Base-by-base conservation (phyloP, 2,329 filamentous ascomycete genomes). In the Aphanoascus verrucosus region DNA sequence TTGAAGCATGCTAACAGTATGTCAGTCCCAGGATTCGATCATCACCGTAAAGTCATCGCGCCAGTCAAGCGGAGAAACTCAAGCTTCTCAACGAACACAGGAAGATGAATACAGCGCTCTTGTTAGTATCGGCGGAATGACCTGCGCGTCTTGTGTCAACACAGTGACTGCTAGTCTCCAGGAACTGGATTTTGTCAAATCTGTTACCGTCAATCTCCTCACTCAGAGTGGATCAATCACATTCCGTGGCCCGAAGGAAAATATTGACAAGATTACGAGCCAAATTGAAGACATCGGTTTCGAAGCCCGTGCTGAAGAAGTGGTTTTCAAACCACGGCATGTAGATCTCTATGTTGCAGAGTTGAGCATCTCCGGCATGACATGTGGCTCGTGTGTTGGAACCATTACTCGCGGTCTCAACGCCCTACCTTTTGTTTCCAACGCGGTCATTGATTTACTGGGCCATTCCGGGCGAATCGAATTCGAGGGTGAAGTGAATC, bases 91-190 rank as follows among this genome's bases (percentile, higher is more conserved):
- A 2, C 7, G 3, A 28, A 23, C 31, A 35, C 14, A 32, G 6
- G 56, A 54, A 17, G 58, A 60, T 23, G 56, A 60, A 28, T 62
- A 58, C 38, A 48, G 57, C 9, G 62, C 68, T 3, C 63, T 61
- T 9, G 59, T 76, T 14, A 70, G 82, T 17, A 76, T 89, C 40
- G 80, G 77, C 28, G 85, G 85, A 50, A 88, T 89, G 84, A 86
- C 82, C 3, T 88, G 85, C 64, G 80, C 81, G 12, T 77, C 83
- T 11, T 89, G 85, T 62, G 76, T 76, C 51, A 83, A 82, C 62
- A 74, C 75, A 38, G 79, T 88, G 59, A 82, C 77, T 11, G 69
- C 76, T 5, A 77, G 79, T 57, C 66, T 88, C 37, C 69, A 77
- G 45, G 77, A 80, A 56, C 67, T 75, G 19, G 73, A 78, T 4